These are phyloP conservation scores for Leccinellum rugosiceps DNA, from an alignment of 768 basidiomycete species.

Conservation along the genomic window DNA sequence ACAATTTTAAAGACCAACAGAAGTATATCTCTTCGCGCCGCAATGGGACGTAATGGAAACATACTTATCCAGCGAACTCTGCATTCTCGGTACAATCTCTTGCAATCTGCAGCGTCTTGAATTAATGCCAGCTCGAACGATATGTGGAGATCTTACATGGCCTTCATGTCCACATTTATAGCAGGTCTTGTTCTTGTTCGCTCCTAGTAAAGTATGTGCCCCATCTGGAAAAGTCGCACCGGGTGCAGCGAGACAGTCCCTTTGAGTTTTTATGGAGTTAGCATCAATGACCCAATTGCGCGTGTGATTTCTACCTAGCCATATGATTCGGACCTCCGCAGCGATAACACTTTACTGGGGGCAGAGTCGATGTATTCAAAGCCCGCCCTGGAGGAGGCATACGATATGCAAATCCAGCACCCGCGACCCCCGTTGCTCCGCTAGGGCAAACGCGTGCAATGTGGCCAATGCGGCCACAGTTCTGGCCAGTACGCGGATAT, in stretches of 20 bases:
- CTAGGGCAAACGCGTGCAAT: slow-evolving; percentile 75
- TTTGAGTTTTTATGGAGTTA: slow-evolving; percentile 26
- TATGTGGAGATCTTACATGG: slow-evolving; percentile 54
- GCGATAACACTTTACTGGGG: slow-evolving; percentile 84
- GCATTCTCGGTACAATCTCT: slow-evolving; percentile 59
- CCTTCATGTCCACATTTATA: slow-evolving; percentile 88
- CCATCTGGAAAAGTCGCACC: slow-evolving; percentile 50
- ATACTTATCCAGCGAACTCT: slow-evolving; percentile 47
- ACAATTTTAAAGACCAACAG: slow-evolving; percentile 18
- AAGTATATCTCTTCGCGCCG: slow-evolving; percentile 9
- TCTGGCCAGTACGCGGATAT: slow-evolving; percentile 38
- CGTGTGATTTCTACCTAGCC: slow-evolving; percentile 51
- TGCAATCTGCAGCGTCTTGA: slow-evolving; percentile 45
- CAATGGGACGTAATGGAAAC: slow-evolving; percentile 3
- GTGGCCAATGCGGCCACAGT: slow-evolving; percentile 80
- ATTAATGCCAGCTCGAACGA: slow-evolving; percentile 5
- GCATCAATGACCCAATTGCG: neutral
- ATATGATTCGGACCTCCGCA: slow-evolving; percentile 89
- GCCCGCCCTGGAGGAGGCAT: slow-evolving; percentile 71
- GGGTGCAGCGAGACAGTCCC: slow-evolving; percentile 80
- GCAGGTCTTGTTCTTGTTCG: slow-evolving; percentile 73
- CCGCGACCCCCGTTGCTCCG: slow-evolving; percentile 36
- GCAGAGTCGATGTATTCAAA: slow-evolving; percentile 71
- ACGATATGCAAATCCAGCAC: slow-evolving; percentile 57
- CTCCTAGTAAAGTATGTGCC: slow-evolving; percentile 36